phyloP scores from a whole-genome alignment of 1,284 basidiomycete genomes.

The Ganoderma resinaceum region DNA sequence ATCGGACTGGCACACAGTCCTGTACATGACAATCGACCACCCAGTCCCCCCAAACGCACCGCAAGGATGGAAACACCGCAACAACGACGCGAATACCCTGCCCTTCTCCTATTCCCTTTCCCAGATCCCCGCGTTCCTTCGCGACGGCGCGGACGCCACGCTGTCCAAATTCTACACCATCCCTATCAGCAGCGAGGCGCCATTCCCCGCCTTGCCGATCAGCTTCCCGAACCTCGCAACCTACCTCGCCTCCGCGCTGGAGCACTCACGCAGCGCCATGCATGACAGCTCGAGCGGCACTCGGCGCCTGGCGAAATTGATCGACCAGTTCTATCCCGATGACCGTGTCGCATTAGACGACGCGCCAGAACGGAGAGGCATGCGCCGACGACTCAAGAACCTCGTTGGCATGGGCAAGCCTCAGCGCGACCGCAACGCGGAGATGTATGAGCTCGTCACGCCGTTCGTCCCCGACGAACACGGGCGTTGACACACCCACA shows the following conservation, averaged over 20 bases:
- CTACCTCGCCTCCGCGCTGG: conserved; percentile 74
- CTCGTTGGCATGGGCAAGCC: conserved; percentile 63
- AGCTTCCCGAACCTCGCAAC: conserved; percentile 75
- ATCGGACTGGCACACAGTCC: conserved; percentile 70
- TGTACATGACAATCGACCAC: conserved; percentile 79
- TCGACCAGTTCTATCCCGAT: conserved; percentile 66
- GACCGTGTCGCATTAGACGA: conserved; percentile 44
- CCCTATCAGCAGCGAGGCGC: conserved; percentile 61
- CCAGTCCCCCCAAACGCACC: conserved; percentile 56
- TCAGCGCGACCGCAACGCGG: conserved; percentile 64
- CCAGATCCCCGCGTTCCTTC: conserved; percentile 63
- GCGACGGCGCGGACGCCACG: conserved; percentile 64
- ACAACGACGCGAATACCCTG: conserved; percentile 64
- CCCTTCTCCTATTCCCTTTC: conserved; percentile 76
- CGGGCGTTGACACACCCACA: conserved; percentile 20
- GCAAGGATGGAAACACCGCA: conserved; percentile 56
- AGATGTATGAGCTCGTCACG: conserved; percentile 80
- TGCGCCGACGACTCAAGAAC: conserved; percentile 59
- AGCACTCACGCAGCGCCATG: conserved; percentile 66
- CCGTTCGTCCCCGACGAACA: conserved; percentile 60
- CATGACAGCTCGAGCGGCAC: conserved; percentile 64
- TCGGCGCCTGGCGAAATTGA: conserved; percentile 71
- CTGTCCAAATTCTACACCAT: conserved; percentile 75
- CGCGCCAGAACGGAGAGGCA: conserved; percentile 46
- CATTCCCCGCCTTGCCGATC: conserved; percentile 74